These are phyloP conservation scores for Acrocalymma vagum DNA, from an alignment of 2,329 filamentous ascomycete genomes.

Conservation along the genomic window DNA sequence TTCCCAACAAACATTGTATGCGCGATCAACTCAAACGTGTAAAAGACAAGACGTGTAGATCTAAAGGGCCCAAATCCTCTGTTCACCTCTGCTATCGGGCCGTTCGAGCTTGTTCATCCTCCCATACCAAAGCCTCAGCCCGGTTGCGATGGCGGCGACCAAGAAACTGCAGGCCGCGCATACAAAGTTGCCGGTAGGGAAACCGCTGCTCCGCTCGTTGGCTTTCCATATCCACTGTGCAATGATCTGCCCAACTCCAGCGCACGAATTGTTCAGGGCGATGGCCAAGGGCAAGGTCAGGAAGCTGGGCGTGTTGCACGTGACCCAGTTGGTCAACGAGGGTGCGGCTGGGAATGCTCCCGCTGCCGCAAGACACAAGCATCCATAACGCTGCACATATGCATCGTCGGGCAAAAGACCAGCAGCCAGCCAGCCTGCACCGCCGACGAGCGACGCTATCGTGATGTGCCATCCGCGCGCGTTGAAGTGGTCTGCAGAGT, in stretches of 20 bases:
- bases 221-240: slow-evolving; percentile 52
- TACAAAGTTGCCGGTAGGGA: slow-evolving; percentile 51
- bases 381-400: slow-evolving; percentile 42
- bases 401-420: slow-evolving; percentile 34
- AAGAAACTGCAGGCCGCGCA: slow-evolving; percentile 50
- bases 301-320: slow-evolving; percentile 48
- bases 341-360: slow-evolving; percentile 49
- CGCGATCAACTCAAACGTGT: no score
- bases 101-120: slow-evolving; percentile 30
- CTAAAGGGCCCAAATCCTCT: slow-evolving; percentile 26
- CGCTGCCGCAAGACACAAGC: slow-evolving; percentile 46
- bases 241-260: slow-evolving; percentile 50
- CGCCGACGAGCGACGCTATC: slow-evolving; percentile 34
- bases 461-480: slow-evolving; percentile 29
- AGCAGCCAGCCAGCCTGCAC: slow-evolving; percentile 42
- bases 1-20: no score
- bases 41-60: no score
- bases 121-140: slow-evolving; percentile 35
- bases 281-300: slow-evolving; percentile 49
- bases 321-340: slow-evolving; percentile 49
- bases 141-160: slow-evolving; percentile 30
- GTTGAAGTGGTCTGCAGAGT: slow-evolving; percentile 30
- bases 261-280: slow-evolving; percentile 48
- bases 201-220: slow-evolving; percentile 36
- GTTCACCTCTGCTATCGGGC: slow-evolving; percentile 27